Conservation (phyloP, 495 filamentous ascomycete genomes). For the Acidomyces sp. region DNA sequence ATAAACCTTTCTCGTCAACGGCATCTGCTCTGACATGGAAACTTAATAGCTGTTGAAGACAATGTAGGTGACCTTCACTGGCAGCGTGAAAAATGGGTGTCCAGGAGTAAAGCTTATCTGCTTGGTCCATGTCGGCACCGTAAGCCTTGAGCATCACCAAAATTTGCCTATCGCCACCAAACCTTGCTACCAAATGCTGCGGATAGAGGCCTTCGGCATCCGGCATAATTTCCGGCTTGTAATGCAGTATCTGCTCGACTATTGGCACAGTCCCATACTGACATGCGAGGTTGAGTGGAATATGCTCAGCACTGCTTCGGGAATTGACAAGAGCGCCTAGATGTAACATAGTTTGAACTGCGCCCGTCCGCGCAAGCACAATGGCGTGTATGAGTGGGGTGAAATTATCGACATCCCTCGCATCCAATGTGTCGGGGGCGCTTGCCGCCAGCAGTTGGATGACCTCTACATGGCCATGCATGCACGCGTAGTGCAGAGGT, state of each 20-base stretch:
- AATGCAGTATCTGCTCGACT: constrained; percentile 68
- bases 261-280: constrained; percentile 77
- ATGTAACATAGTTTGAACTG: constrained; percentile 60
- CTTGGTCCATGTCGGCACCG: constrained; percentile 82
- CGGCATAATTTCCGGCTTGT: constrained; percentile 61
- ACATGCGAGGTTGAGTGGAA: constrained; percentile 86
- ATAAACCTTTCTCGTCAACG: constrained; percentile 79
- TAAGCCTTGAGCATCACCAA: constrained; percentile 68
- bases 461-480: constrained; percentile 82
- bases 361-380: constrained; percentile 65
- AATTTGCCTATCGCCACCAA: constrained; percentile 64
- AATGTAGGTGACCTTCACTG: constrained; percentile 87
- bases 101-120: constrained; percentile 94
- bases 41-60: constrained; percentile 63
- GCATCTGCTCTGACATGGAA: constrained; percentile 61
- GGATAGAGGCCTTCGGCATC: constrained; percentile 95
- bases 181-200: constrained; percentile 92
- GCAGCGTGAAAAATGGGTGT: constrained; percentile 92
- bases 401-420: constrained; percentile 92
- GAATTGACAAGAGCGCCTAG: constrained; percentile 69
- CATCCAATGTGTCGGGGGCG: constrained; percentile 56
- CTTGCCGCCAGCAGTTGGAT: constrained; percentile 53
- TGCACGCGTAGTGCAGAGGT: constrained; percentile 90
- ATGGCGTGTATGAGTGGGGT: constrained; percentile 92
- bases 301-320: constrained; percentile 71